These are phyloP conservation scores for Anacardium occidentale DNA, from an alignment of 345 rosid genomes.

Conservation along the genomic window DNA sequence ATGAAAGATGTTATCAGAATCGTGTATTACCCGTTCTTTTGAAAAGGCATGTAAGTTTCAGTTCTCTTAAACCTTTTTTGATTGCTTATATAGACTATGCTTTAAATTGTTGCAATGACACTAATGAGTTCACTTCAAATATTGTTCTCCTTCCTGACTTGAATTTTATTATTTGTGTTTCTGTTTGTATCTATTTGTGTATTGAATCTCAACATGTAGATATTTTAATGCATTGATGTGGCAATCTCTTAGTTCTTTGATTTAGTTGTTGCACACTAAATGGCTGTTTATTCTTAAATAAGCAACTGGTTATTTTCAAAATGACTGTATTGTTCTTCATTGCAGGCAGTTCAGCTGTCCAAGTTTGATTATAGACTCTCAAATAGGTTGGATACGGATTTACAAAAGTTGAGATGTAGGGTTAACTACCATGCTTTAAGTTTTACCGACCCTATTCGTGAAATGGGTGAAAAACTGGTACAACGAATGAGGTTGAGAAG, in stretches of 20 bases:
- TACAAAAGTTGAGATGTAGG: slow-evolving; percentile 95
- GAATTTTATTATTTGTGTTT: background rate
- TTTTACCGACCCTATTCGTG: slow-evolving; percentile 75
- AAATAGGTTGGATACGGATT: slow-evolving; percentile 73
- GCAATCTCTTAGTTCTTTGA: background rate
- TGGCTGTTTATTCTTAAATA: background rate
- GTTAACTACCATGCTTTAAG: slow-evolving; percentile 88
- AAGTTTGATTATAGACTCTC: slow-evolving; percentile 96
- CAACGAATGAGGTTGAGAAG: slow-evolving; percentile 71
- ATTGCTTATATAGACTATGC: background rate
- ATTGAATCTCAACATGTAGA: background rate
- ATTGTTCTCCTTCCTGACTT: background rate
- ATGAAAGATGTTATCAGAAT: slow-evolving; percentile 75
- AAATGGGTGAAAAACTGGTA: slow-evolving; percentile 75
- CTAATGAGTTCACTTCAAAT: background rate
- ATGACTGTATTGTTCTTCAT: slow-evolving; percentile 13
- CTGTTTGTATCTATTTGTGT: background rate
- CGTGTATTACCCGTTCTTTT: slow-evolving; percentile 88
- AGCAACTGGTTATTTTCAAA: background rate
- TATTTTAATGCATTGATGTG: slow-evolving; percentile 3
- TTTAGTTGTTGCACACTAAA: too few relatives aligned
- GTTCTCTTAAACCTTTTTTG: slow-evolving; percentile 27
- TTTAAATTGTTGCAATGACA: background rate
- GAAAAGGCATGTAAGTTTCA: slow-evolving; percentile 99
- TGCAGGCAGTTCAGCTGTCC: slow-evolving; percentile 78